Percentiles rank a stretch among this genome's conserved stretches.
Evolutionary conservation across 257 asterid species (phyloP).

Genomic region (Ilex asprella): DNA sequence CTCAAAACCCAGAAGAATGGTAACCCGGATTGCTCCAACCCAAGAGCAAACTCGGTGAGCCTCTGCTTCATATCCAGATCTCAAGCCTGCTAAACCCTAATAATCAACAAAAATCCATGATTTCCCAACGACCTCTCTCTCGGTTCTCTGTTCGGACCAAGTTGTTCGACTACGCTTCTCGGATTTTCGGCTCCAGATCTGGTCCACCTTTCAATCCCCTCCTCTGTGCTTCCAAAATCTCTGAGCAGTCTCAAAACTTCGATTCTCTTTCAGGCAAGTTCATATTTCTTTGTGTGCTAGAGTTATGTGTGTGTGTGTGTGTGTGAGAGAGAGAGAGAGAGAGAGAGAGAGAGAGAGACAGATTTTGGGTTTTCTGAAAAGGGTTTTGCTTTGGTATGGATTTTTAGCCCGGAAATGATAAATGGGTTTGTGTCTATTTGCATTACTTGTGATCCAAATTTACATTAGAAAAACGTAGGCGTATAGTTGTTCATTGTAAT

Average conservation of each 20-base stretch:
- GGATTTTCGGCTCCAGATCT: slow-evolving; percentile 17
- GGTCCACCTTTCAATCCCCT: slow-evolving; percentile 17
- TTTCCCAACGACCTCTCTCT: neutral
- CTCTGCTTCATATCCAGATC: too few species aligned
- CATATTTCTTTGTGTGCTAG: neutral
- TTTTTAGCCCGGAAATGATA: neutral
- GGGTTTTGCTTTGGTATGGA: neutral
- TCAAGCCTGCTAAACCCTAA: too few species aligned
- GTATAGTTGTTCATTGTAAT: too few species aligned
- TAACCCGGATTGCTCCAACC: too few species aligned
- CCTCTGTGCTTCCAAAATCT: slow-evolving; percentile 5
- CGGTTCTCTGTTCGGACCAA: slow-evolving; percentile 18
- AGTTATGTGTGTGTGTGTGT: neutral
- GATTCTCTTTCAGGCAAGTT: slow-evolving; percentile 24
- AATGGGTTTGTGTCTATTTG: neutral
- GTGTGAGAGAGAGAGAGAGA: too few species aligned
- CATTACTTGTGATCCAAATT: too few species aligned
- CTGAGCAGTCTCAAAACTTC: slow-evolving; percentile 3
- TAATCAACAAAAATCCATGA: neutral
- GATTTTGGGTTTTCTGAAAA: neutral
- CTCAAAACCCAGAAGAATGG: too few species aligned
- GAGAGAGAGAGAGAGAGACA: too few species aligned
- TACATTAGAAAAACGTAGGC: too few species aligned
- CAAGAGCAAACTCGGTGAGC: too few species aligned
- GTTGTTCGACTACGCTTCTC: slow-evolving; percentile 17